Base-by-base conservation (phyloP, 441 rosid species). In the Populus hybrid region DNA sequence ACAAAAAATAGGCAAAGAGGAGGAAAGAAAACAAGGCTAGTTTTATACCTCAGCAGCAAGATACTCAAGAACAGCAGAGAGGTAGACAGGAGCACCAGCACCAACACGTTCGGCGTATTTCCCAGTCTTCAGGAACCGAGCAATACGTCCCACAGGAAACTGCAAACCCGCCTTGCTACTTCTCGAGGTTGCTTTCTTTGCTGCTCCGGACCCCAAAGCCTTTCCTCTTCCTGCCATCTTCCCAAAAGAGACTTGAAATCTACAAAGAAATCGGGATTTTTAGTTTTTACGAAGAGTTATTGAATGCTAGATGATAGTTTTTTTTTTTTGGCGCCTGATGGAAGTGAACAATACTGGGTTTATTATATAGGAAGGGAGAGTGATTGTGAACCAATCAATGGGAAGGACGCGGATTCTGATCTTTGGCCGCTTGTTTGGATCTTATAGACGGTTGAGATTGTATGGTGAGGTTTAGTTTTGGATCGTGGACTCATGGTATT, bases 61-160 rank as follows among this genome's bases (percentile, higher is more conserved):
- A 68, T 87, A 87, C 64, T 88, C 88, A 3, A 88, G 91, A n/a
- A 88, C 91, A 9, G 90, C 90, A 9, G 92, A 82, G 67, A 88
- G 88, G 53, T 89, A 88, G 5, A 86, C 90, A 9, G 91, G 91
- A 40, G 88, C 83, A 4, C 88, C 87, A 2, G 87, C 83, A 24
- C 86, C 90, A 2, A 87, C 89, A 29, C 88, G 86, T 26, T 86
- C 83, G 16, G 92, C 89, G 21, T 89, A 86, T 9, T 84, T 82
- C 0, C 92, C 92, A 4, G 84, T 77, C 72, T 88, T 88, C 64
- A 88, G 83, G 75, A 85, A 89, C n/a, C 93, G 83, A 21, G 90
- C 91, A 67, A 86, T 78, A n/a, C 90, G 79, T 16, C 89, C 88
- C 0, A 89, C 89, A 0, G 90, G 89, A 36, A 89, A 86, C 74